These are phyloP conservation scores for Cyberlindnera mississippiensis DNA, from an alignment of 805 yeast genomes.

Conservation along the genomic window DNA sequence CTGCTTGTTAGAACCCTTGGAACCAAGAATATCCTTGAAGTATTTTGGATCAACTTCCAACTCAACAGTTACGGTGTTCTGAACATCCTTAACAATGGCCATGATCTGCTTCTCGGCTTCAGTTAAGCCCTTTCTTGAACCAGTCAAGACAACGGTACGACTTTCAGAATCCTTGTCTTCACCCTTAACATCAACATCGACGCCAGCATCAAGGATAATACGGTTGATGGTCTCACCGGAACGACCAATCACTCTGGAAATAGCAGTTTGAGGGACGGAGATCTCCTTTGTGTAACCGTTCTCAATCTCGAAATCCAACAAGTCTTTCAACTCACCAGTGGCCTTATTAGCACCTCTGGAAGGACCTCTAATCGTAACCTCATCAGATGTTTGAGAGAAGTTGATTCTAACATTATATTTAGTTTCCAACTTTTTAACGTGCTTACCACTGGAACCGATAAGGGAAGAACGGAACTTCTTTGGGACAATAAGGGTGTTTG, in stretches of 20 bases:
- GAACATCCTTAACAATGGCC: conserved; percentile 58
- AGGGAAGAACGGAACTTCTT: conserved; percentile 72
- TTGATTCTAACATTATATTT: conserved; percentile 78
- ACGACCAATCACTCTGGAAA: conserved; percentile 86
- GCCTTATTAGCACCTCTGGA: conserved; percentile 85
- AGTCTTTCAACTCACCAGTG: conserved; percentile 76
- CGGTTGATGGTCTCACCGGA: conserved; percentile 80
- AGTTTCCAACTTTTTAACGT: conserved; percentile 80
- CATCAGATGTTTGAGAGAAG: conserved; percentile 62
- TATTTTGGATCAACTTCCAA: conserved; percentile 20
- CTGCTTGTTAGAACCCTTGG: conserved; percentile 51
- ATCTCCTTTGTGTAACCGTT: conserved; percentile 69
- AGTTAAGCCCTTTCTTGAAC: conserved; percentile 71
- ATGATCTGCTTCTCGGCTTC: conserved; percentile 64
- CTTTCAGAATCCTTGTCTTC: conserved; percentile 44
- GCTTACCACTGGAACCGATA: conserved; percentile 80
- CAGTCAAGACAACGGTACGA: conserved; percentile 67
- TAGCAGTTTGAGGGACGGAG: conserved; percentile 65
- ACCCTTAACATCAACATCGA: conserved; percentile 41
- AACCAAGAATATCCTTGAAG: conserved; percentile 20
- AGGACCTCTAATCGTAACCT: conserved; percentile 78
- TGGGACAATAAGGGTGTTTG: conserved; percentile 65
- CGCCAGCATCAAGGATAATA: conserved; percentile 58
- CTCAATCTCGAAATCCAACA: conserved; percentile 81
- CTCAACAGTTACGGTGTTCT: conserved; percentile 26